A percentile compares a stretch with the other conserved stretches of the same genome.
Conservation (phyloP, 495 filamentous ascomycete species). For the Neurospora sp. region DNA sequence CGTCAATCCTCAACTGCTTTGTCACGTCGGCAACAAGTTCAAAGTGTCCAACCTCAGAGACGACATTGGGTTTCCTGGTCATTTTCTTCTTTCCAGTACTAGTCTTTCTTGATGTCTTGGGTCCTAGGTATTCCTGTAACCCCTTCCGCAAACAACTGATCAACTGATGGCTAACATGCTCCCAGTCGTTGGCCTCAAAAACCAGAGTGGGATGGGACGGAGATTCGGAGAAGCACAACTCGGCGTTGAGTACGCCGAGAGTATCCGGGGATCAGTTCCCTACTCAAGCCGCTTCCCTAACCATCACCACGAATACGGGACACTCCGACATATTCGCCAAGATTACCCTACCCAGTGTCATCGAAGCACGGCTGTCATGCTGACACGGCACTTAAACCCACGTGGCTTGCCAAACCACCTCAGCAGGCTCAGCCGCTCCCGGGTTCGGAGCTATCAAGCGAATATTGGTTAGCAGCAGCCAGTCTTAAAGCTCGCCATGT, state of each 20-base stretch:
- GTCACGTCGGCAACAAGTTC: background rate
- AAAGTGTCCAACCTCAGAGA: background rate
- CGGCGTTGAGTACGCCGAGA: too few relatives aligned
- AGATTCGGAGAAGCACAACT: too few relatives aligned
- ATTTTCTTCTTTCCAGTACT: too few relatives aligned
- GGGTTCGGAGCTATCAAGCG: background rate
- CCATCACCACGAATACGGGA: background rate
- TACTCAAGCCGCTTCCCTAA: too few relatives aligned
- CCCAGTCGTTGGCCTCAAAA: too few relatives aligned
- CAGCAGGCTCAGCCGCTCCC: background rate
- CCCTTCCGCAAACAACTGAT: too few relatives aligned
- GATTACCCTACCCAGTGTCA: background rate
- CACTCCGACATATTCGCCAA: background rate
- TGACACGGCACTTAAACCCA: background rate
- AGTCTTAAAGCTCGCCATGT: background rate
- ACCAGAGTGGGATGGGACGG: too few relatives aligned
- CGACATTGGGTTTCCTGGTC: background rate
- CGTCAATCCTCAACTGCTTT: too few relatives aligned
- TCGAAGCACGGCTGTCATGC: background rate
- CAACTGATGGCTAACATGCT: too few relatives aligned
- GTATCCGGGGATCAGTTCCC: too few relatives aligned
- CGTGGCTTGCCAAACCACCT: background rate
- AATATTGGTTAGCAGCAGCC: background rate
- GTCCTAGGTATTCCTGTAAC: too few relatives aligned
- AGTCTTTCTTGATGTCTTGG: too few relatives aligned